Evolutionary conservation across 2,329 filamentous ascomycete species (phyloP).

Genomic region (Colletotrichum sp.): DNA sequence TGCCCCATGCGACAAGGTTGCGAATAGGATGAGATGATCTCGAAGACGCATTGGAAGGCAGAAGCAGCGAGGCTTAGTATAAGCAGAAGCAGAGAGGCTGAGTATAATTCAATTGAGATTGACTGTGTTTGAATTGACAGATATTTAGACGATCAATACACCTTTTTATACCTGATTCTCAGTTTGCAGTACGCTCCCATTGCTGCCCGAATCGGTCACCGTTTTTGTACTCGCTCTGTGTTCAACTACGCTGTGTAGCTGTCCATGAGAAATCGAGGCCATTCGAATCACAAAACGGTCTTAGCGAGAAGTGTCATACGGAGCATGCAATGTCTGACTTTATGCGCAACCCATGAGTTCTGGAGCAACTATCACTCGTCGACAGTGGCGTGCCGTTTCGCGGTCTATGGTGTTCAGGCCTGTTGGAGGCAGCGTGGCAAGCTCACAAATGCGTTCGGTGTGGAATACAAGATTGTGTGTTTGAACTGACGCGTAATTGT

Average conservation of each 20-base stretch:
- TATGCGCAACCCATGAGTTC: background rate
- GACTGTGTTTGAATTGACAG: background rate
- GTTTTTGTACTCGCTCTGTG: background rate
- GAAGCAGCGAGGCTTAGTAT: fast-evolving
- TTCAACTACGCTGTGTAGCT: background rate
- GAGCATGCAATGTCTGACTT: background rate
- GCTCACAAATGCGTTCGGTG: background rate
- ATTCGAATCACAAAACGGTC: background rate
- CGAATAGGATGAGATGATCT: background rate
- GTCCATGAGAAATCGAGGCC: background rate
- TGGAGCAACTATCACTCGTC: background rate
- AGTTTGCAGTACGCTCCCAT: background rate
- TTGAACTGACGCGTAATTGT: background rate
- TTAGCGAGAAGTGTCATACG: background rate
- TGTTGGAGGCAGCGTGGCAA: fast-evolving
- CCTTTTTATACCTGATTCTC: background rate
- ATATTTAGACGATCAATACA: background rate
- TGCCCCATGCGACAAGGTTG: background rate
- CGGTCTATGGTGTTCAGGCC: background rate
- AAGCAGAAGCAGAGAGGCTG: fast-evolving
- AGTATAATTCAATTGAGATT: background rate
- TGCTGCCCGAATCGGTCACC: background rate
- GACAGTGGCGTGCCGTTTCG: background rate
- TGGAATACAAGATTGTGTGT: background rate
- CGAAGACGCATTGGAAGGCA: background rate